A percentile compares a stretch with the other conserved stretches of the same genome.
These are phyloP conservation scores for Erodium maritimum DNA, from an alignment of 345 rosid species.

Conservation along the genomic window DNA sequence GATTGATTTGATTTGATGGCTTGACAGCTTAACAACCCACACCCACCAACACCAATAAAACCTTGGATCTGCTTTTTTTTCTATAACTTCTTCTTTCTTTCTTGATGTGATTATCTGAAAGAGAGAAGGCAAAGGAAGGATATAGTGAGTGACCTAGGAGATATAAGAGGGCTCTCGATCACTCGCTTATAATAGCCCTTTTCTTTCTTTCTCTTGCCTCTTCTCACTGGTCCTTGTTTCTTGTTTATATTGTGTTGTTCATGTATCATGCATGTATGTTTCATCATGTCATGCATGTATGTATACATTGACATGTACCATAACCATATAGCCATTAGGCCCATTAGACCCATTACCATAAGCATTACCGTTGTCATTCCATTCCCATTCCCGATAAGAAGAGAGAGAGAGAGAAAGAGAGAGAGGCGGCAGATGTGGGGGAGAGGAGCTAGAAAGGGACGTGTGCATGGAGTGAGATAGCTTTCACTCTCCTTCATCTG, in stretches of 20 bases:
- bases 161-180: neutral
- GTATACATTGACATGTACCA: neutral
- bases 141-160: neutral
- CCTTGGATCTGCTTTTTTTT: neutral
- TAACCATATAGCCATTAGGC: too few relatives aligned
- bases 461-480: slow-evolving; percentile 81
- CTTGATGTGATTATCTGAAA: neutral
- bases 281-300: neutral
- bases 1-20: slow-evolving; percentile 40
- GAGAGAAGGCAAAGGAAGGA: neutral
- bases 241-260: neutral
- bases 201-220: neutral
- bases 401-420: slow-evolving; percentile 26
- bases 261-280: neutral
- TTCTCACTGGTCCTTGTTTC: neutral
- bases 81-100: too few relatives aligned
- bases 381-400: slow-evolving; percentile 33
- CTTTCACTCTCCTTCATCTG: slow-evolving; percentile 74
- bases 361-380: slow-evolving; percentile 22
- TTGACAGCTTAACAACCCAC: slow-evolving; percentile 35
- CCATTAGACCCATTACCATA: too few relatives aligned
- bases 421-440: slow-evolving; percentile 86
- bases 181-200: too few relatives aligned
- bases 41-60: slow-evolving; percentile 7
- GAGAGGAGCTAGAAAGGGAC: slow-evolving; percentile 79